Conservation (phyloP, 345 rosid genomes). For the Euphorbia lathyris region DNA sequence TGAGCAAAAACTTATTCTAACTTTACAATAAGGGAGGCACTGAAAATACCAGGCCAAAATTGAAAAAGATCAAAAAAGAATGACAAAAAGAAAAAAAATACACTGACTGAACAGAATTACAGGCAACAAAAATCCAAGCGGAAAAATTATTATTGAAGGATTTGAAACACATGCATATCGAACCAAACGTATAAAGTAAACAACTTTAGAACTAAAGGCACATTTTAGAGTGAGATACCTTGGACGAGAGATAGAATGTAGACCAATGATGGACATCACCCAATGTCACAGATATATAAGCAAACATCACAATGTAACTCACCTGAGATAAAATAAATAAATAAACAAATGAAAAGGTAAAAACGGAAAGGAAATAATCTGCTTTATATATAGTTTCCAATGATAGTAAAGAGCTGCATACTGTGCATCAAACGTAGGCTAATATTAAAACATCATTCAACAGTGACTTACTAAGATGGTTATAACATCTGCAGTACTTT, state of each 20-base stretch:
- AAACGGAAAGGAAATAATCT: background rate
- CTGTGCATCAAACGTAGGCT: slow-evolving; percentile 14
- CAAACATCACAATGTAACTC: slow-evolving; percentile 98
- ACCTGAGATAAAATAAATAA: slow-evolving; percentile 43
- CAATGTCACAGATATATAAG: slow-evolving; percentile 80
- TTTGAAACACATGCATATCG: background rate
- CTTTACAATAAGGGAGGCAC: background rate
- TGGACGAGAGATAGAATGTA: slow-evolving; percentile 76
- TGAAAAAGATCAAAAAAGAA: background rate
- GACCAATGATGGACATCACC: slow-evolving; percentile 67
- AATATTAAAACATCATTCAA: slow-evolving; percentile 5
- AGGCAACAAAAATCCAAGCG: background rate
- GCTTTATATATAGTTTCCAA: background rate
- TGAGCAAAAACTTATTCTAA: background rate
- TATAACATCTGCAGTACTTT: slow-evolving; percentile 89
- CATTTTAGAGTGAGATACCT: slow-evolving; percentile 44
- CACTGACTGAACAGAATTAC: background rate
- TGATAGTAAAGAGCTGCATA: background rate
- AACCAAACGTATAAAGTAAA: background rate
- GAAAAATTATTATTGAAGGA: background rate
- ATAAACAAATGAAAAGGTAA: background rate
- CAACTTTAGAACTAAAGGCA: background rate
- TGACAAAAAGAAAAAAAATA: background rate
- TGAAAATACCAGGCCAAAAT: background rate
- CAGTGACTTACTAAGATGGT: slow-evolving; percentile 49